phyloP scores from a whole-genome alignment of 352 stramenopile species.

The Globisporangium yorkense region DNA sequence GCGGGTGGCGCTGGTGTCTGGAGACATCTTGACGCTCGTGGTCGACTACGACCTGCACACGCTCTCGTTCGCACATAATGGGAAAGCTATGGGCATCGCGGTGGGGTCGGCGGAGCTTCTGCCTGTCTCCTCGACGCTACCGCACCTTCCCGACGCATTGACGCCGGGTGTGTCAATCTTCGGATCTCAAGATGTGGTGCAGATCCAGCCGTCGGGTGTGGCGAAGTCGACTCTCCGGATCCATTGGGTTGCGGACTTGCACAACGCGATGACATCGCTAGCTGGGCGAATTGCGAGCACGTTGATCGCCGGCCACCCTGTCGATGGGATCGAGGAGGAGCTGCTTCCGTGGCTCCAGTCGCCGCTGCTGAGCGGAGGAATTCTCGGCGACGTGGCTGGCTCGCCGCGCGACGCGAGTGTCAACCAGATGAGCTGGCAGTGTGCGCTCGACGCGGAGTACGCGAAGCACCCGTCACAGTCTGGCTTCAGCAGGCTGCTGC shows the following conservation, averaged over 20 bases:
- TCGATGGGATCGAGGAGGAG: constrained; percentile 78
- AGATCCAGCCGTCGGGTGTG: constrained; percentile 65
- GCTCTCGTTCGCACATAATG: constrained; percentile 72
- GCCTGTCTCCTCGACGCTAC: constrained; percentile 23
- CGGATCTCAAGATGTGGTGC: constrained; percentile 60
- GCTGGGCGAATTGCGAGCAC: constrained; percentile 60
- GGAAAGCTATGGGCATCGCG: constrained; percentile 44
- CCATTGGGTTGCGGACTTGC: constrained; percentile 81
- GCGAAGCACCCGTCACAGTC: constrained; percentile 8
- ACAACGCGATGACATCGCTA: constrained; percentile 68
- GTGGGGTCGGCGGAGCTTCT: constrained; percentile 36
- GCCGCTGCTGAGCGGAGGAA: constrained; percentile 66
- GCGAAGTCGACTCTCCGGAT: constrained; percentile 72
- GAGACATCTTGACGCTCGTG: constrained; percentile 68
- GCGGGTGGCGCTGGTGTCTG: constrained; percentile 32
- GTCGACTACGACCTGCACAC: constrained; percentile 76
- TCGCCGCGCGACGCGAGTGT: background rate
- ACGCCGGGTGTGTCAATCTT: constrained; percentile 65
- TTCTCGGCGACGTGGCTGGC: constrained; percentile 15
- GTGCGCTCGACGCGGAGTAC: constrained; percentile 11
- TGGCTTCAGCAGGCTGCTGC: constrained; percentile 3
- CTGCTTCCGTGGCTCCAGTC: constrained; percentile 81
- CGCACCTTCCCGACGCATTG: constrained; percentile 30
- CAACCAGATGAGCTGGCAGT: constrained; percentile 8
- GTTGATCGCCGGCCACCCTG: constrained; percentile 66